Conservation (phyloP, 192 early-diverging fungal genomes). For the Linnemannia zychae region DNA sequence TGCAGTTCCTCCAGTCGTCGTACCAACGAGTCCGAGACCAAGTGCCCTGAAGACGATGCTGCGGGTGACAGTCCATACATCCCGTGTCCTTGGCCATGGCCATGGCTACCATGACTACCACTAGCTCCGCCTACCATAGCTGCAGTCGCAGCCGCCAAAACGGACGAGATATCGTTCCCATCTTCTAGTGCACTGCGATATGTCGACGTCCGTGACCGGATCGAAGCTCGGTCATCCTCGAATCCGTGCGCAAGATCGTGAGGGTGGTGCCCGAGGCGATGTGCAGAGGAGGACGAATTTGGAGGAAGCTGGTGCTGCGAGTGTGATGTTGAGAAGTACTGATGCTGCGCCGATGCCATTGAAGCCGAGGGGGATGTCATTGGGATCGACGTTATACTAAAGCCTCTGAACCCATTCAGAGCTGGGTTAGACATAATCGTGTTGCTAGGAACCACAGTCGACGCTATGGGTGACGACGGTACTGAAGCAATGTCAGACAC, state of each 20-base stretch:
- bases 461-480: constrained; percentile 33
- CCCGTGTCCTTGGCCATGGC: not conserved
- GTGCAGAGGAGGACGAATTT: not conserved
- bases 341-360: constrained; percentile 33
- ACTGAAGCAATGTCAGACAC: constrained; percentile 49
- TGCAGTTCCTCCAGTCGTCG: constrained; percentile 45
- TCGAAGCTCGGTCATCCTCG: constrained; percentile 40
- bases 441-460: constrained; percentile 23
- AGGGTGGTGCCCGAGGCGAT: not conserved
- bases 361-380: constrained; percentile 37
- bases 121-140: not conserved
- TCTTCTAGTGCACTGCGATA: constrained; percentile 9
- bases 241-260: not conserved
- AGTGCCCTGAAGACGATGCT: constrained; percentile 4
- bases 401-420: constrained; percentile 38
- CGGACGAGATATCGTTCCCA: constrained; percentile 16
- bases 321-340: constrained; percentile 40
- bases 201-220: constrained; percentile 35
- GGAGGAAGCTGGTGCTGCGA: constrained; percentile 9
- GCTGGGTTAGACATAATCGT: constrained; percentile 46
- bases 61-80: not conserved
- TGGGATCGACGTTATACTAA: constrained; percentile 29
- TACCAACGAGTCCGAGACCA: constrained; percentile 48
- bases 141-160: constrained; percentile 10
- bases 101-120: not conserved